Base-by-base conservation (phyloP, 1,284 basidiomycete genomes). In the Amylostereum areolatum region DNA sequence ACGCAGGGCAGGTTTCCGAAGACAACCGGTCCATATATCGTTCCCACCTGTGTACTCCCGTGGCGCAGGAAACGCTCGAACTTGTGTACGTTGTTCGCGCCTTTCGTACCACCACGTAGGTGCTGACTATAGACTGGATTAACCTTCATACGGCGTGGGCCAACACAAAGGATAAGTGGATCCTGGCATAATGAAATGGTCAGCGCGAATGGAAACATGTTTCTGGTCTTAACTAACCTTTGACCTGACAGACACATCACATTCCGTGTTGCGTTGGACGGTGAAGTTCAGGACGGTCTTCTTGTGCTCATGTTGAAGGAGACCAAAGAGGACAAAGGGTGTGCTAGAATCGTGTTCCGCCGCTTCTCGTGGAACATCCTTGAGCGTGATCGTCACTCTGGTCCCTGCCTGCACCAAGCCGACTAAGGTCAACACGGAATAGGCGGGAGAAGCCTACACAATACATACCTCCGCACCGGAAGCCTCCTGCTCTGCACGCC, bases 261-360 rank as follows among this genome's bases (percentile, higher is more conserved):
- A 98, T 68, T 99, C 97, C 1, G 96, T 99, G 62, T 99, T 99
- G 18, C 97, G 76, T 64, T 95, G 92, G 1, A 97, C 80, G 8
- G 90, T 86, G 57, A 99, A 97, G 67, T 99, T 92, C 39, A 97
- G 73, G 9, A 96, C 90, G 5, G 93, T 89, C 58, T 89, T 85
- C 71, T 99, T 99, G 73, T 98, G 96, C 62, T 99, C 97, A 65
- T 99, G 95, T 60, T 93, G 86, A 49, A 96, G 72, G 37, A 99
- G 74, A 3, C 88, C 89, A 59, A 96, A 94, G 6, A 96, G 61
- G 25, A 88, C 74, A 56, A 96, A 73, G 0, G 88, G 87, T 2
- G 74, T 64, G 4, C 63, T 55, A 0, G 69, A 51, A 43, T 66
- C 52, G 43, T 63, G 49, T 32, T 59, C 45, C 8, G 57, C 53